Evolutionary conservation across 164 flowering plant species (phyloP).

Genomic region (Umbellularia californica): DNA sequence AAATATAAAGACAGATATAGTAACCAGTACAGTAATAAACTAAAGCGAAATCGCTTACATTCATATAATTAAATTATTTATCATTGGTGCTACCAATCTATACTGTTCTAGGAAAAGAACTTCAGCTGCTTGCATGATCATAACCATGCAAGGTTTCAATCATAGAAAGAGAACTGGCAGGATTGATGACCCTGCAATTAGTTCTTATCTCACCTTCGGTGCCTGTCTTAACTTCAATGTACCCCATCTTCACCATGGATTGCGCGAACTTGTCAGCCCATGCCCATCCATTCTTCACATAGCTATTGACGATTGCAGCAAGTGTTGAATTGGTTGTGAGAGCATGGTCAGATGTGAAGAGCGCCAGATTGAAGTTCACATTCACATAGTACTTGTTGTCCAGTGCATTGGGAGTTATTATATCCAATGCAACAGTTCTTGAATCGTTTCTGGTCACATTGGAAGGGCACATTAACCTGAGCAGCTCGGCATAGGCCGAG

Average conservation of each 20-base stretch:
- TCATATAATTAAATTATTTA: too few relatives aligned
- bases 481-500: slow-evolving; percentile 1
- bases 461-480: slow-evolving; percentile 3
- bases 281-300: not conserved
- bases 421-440: slow-evolving; percentile 1
- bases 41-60: not conserved
- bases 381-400: slow-evolving; percentile 14
- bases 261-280: slow-evolving; percentile 27
- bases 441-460: slow-evolving; percentile 1
- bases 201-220: slow-evolving; percentile 10
- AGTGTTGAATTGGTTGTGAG: not conserved
- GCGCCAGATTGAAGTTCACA: not conserved
- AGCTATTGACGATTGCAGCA: not conserved
- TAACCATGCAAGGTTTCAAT: not conserved
- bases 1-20: too few relatives aligned
- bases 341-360: slow-evolving; percentile 12
- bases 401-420: not conserved
- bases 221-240: slow-evolving; percentile 10
- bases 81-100: not conserved
- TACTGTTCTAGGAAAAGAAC: not conserved
- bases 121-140: not conserved
- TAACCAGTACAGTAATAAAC: not conserved
- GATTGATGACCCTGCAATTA: slow-evolving; percentile 15
- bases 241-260: slow-evolving; percentile 17
- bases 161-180: not conserved